Evolutionary conservation across 1,284 basidiomycete genomes (phyloP).

Genomic region (Ganoderma lucidum): DNA sequence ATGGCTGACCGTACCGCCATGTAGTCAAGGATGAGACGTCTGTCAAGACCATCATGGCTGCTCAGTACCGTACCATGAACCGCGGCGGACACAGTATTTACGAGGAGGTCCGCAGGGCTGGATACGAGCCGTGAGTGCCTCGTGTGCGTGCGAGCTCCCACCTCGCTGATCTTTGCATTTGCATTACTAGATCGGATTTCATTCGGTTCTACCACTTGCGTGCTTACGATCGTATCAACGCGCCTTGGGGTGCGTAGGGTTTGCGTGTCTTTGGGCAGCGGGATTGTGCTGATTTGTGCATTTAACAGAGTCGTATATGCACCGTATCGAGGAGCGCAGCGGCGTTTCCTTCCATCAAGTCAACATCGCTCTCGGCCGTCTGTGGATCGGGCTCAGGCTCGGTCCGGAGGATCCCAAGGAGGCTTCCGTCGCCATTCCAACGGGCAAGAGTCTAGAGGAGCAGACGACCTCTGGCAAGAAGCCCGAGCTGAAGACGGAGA

Average conservation of each 20-base stretch:
- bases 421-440: slow-evolving; percentile 59
- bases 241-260: slow-evolving; percentile 61
- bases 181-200: slow-evolving; percentile 66
- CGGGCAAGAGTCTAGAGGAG: slow-evolving; percentile 51
- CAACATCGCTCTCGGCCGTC: slow-evolving; percentile 86
- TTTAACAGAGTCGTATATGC: slow-evolving; percentile 60
- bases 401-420: slow-evolving; percentile 53
- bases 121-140: slow-evolving; percentile 78
- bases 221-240: slow-evolving; percentile 91
- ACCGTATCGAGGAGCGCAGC: slow-evolving; percentile 75
- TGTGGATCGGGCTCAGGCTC: slow-evolving; percentile 73
- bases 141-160: no score
- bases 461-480: slow-evolving; percentile 45
- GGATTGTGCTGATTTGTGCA: not conserved
- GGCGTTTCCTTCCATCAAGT: slow-evolving; percentile 87
- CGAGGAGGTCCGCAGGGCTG: slow-evolving; percentile 80
- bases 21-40: slow-evolving; percentile 71
- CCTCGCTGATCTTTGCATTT: not conserved
- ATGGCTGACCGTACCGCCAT: slow-evolving; percentile 43
- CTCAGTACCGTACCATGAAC: slow-evolving; percentile 87
- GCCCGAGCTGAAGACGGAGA: slow-evolving; percentile 61
- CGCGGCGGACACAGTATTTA: slow-evolving; percentile 89
- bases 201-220: slow-evolving; percentile 92
- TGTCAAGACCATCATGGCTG: slow-evolving; percentile 85
- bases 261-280: no score